Evolutionary conservation across 305 asterid species (phyloP), one percentile per base, ranked within the genome.

Genomic region (Rubia occidens): DNA sequence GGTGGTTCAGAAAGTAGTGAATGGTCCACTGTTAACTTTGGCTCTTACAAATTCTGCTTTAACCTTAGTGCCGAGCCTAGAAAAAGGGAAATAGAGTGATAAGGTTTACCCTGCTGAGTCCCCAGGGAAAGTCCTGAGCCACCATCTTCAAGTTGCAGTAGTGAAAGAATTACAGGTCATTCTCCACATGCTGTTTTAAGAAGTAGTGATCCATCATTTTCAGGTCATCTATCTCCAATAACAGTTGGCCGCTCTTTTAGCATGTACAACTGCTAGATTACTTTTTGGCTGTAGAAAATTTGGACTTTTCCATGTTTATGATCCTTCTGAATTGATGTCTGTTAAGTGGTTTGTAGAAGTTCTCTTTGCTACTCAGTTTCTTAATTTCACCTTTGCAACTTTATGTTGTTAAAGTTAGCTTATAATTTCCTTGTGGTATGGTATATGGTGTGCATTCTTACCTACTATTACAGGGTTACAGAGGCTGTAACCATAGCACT

Each of bases 61-160:
- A 84, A 78, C 42, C 76, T 79, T 61, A 60, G 79, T 44, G 74
- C 81, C 49, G 67, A 65, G 35, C 76, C 78, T 76, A 75, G 78
- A 73, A 67, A 79, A 76, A 60, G 76, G 79, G 71, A 88, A 74
- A 77, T 80, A 85, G 78, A 77, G 84, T 69, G 90, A 84, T 67
- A 87, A 87, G 83, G 70, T 94, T 70, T 73, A 88, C 78, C 99
- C 99, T 55, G 84, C 90, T 62, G 96, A 87, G 73, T 85, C 92
- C 71, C 96, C 2, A 80, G 88, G 72, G 83, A 76, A 75, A 84
- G 89, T 86, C 85, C 91, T 8, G 96, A 91, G 76, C 95, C 93
- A 44, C 88, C 84, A 21, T 90, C 96, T 67, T 91, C 97, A 32
- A 74, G 81, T 85, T 87, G 85, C 80, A 78, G 83, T 82, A 87